Base-by-base conservation (phyloP, 2,329 filamentous ascomycete species). In the Chrysoporthe puriensis region DNA sequence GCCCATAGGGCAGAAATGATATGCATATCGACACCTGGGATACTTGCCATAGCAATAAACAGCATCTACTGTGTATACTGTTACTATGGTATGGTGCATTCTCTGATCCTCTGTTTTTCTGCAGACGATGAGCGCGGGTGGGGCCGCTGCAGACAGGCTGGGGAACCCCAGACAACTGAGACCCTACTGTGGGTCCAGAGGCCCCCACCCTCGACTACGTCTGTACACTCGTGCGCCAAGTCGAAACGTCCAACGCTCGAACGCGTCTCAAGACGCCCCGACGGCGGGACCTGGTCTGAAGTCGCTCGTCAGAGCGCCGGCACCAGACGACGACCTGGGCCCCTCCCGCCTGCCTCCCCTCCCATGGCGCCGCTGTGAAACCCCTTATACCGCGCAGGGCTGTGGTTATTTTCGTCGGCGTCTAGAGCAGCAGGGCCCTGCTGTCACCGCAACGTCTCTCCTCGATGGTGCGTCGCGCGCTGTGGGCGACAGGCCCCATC, bases 201-300 rank as follows among this genome's bases (percentile, higher is more conserved):
- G 60, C 8, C 46, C 58, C 66, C 66, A 62, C 58, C 58, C 50
- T 59, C 50, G 63, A 64, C 56, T 52, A 56, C 26, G 26, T 26
- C 26, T 26, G 26, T 26, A 26, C 66, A 64, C 62, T 40, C 44
- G 56, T 59, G 40, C 59, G 62, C 66, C 56, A 66, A 68, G 66
- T 58, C 66, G 66, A 68, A 66, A 68, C 66, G 63, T 66, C 66
- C 48, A 40, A 60, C 58, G 62, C 66, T 8, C 44, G 44, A 62
- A 26, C 13, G 16, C 48, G 62, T 56, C 46, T 63, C 62, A 63
- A 54, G 59, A 61, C 21, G 8, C 59, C 48, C 11, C 42, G 42
- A 43, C 26, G 46, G 60, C 48, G 50, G n/a, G 40, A 57, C 50
- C 42, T 60, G n/a, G 58, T 34, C 54, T 54, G 64, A 52, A 57